phyloP scores from a whole-genome alignment of 805 yeast species.

The Teunomyces atbi region DNA sequence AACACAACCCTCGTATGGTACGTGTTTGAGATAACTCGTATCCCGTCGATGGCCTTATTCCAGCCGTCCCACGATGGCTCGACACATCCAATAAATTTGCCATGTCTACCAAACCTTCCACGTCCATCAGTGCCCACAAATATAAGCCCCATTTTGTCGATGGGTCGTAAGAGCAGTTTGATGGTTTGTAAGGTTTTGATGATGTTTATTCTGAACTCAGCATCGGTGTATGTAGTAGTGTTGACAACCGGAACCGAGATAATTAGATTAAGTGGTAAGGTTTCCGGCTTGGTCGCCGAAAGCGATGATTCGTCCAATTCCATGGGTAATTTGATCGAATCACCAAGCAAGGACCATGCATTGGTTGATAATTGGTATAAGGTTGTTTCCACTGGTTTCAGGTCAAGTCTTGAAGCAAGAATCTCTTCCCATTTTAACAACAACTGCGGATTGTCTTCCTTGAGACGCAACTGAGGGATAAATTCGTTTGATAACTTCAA shows the following conservation, averaged over 20 bases:
- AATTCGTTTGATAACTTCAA: conserved; percentile 39
- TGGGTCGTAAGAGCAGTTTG: conserved; percentile 26
- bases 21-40: conserved; percentile 25
- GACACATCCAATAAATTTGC: conserved; percentile 49
- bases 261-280: conserved; percentile 39
- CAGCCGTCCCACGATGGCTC: conserved; percentile 49
- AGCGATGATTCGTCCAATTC: conserved; percentile 37
- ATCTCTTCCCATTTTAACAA: conserved; percentile 42
- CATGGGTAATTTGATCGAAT: conserved; percentile 30
- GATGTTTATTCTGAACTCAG: conserved; percentile 25
- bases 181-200: conserved; percentile 22
- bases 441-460: conserved; percentile 27
- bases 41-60: conserved; percentile 40
- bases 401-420: neutral
- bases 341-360: conserved; percentile 45
- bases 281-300: conserved; percentile 41
- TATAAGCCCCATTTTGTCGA: conserved; percentile 49
- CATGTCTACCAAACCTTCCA: conserved; percentile 33
- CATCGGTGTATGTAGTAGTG: conserved; percentile 21
- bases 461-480: conserved; percentile 44
- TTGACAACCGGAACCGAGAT: conserved; percentile 43
- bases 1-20: conserved; percentile 11
- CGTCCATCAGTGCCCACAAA: conserved; percentile 46
- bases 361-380: conserved; percentile 50
- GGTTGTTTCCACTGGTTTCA: conserved; percentile 8